These are phyloP conservation scores for Psidium guajava DNA, from an alignment of 345 rosid species.

Conservation along the genomic window DNA sequence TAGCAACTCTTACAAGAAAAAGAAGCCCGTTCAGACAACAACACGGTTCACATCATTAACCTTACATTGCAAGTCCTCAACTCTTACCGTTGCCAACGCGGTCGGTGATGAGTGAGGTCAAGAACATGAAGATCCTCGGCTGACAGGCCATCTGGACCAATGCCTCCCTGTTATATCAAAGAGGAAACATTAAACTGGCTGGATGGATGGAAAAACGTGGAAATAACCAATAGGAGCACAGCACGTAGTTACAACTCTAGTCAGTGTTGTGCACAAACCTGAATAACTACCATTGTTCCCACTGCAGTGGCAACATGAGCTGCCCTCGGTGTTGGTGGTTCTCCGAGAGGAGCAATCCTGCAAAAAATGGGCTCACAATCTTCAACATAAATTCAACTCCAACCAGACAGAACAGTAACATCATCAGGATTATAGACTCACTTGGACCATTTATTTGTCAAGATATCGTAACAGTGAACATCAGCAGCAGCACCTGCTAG, in stretches of 20 bases:
- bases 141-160: constrained; percentile 98
- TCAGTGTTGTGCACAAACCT: constrained; percentile 29
- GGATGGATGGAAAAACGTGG: not conserved
- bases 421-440: constrained; percentile 15
- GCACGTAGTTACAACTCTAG: not conserved
- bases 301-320: constrained; percentile 99
- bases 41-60: not conserved
- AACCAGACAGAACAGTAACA: not conserved
- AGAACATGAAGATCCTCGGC: constrained; percentile 99
- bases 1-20: constrained; percentile 68
- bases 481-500: constrained; percentile 48
- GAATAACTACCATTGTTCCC: constrained; percentile 99
- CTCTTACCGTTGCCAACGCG: constrained; percentile 91
- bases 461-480: constrained; percentile 39
- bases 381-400: not conserved
- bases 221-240: not conserved
- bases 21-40: constrained; percentile 7
- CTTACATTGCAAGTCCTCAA: constrained; percentile 1
- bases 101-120: constrained; percentile 92
- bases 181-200: not conserved
- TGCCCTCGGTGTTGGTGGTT: constrained; percentile 98
- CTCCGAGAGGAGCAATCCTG: constrained; percentile 88
- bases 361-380: not conserved
- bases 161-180: constrained; percentile 63
- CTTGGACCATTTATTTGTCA: constrained; percentile 49